Evolutionary conservation across 345 rosid species (phyloP).

Genomic region (Arabidopsis arenosa): DNA sequence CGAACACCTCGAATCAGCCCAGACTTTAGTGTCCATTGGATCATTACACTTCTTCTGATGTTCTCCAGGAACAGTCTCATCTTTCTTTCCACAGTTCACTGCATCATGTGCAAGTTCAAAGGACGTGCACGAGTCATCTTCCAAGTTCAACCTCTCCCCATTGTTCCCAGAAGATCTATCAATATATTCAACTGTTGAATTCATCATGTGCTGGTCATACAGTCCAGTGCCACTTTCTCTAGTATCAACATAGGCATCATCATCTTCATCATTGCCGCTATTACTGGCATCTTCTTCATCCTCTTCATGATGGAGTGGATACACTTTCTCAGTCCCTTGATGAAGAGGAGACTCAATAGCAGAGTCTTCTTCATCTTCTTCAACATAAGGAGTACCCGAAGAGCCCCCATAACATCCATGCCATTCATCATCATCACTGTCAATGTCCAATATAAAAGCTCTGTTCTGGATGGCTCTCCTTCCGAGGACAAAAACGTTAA

Average conservation of each 20-base stretch:
- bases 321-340: slow-evolving; percentile 33
- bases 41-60: slow-evolving; percentile 44
- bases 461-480: slow-evolving; percentile 74
- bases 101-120: slow-evolving; percentile 51
- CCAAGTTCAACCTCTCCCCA: slow-evolving; percentile 40
- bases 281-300: slow-evolving; percentile 39
- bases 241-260: slow-evolving; percentile 33
- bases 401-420: slow-evolving; percentile 46
- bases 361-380: slow-evolving; percentile 59
- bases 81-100: slow-evolving; percentile 35
- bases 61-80: slow-evolving; percentile 32
- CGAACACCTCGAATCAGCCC: slow-evolving; percentile 35
- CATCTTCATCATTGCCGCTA: slow-evolving; percentile 35
- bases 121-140: slow-evolving; percentile 57
- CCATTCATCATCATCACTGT: slow-evolving; percentile 91
- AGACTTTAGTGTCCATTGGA: slow-evolving; percentile 45
- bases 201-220: slow-evolving; percentile 24
- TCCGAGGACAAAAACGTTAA: slow-evolving; percentile 66
- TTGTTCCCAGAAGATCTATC: slow-evolving; percentile 34
- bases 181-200: slow-evolving; percentile 29
- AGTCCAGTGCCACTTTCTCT: slow-evolving; percentile 44
- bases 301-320: slow-evolving; percentile 35
- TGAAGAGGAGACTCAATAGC: slow-evolving; percentile 55
- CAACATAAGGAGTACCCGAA: slow-evolving; percentile 38
- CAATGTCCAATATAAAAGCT: slow-evolving; percentile 52